Evolutionary conservation across 1,139 yeast genomes (phyloP).

Genomic region (Candida smagusa): DNA sequence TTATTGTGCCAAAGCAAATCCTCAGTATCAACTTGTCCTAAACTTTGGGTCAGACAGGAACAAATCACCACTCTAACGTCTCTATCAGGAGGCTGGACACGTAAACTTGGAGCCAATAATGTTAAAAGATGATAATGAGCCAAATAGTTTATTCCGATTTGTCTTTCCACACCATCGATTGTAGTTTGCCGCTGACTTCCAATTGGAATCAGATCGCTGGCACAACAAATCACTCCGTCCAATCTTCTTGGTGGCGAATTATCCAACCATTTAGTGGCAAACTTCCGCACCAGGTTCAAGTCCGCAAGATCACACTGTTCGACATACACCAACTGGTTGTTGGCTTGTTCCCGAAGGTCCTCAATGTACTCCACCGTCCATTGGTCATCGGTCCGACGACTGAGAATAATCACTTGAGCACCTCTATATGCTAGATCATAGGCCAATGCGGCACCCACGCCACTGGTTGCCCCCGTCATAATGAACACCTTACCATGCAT

Average conservation of each 20-base stretch:
- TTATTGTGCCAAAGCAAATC: slow-evolving; percentile 69
- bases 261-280: slow-evolving; percentile 93
- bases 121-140: slow-evolving; percentile 79
- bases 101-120: slow-evolving; percentile 72
- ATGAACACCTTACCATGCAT: slow-evolving; percentile 87
- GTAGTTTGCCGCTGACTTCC: slow-evolving; percentile 60
- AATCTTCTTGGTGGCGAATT: slow-evolving; percentile 85
- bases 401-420: slow-evolving; percentile 80
- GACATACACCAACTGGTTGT: slow-evolving; percentile 76
- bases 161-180: slow-evolving; percentile 80
- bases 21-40: slow-evolving; percentile 60
- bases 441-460: slow-evolving; percentile 77
- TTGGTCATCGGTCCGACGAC: slow-evolving; percentile 58
- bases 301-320: slow-evolving; percentile 83
- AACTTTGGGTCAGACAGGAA: slow-evolving; percentile 71
- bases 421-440: slow-evolving; percentile 74
- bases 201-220: slow-evolving; percentile 76
- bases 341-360: slow-evolving; percentile 67
- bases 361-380: slow-evolving; percentile 82
- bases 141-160: slow-evolving; percentile 77
- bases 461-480: slow-evolving; percentile 81
- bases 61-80: slow-evolving; percentile 80
- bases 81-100: slow-evolving; percentile 90
- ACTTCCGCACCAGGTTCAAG: slow-evolving; percentile 74
- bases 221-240: slow-evolving; percentile 86